Conservation (phyloP, 2,329 filamentous ascomycete genomes). For the Cladophialophora immunda region DNA sequence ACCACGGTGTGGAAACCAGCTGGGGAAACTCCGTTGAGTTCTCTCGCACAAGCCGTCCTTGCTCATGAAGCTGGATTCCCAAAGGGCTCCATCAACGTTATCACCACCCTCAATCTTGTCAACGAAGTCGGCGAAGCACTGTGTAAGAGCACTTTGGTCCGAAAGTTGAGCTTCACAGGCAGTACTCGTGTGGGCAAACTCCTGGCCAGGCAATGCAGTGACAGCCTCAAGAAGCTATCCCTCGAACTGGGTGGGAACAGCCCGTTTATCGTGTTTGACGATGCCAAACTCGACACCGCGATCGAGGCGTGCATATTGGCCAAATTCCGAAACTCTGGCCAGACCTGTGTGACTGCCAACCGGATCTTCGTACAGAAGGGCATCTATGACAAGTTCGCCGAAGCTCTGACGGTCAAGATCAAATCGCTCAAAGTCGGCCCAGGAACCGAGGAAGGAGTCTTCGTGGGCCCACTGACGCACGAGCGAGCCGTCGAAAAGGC, state of each 20-base stretch:
- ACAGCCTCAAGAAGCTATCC: constrained; percentile 53
- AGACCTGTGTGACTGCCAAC: constrained; percentile 62
- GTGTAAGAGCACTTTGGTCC: constrained; percentile 43
- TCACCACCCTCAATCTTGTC: constrained; percentile 73
- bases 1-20: constrained; percentile 51
- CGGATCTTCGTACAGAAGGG: constrained; percentile 80
- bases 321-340: constrained; percentile 42
- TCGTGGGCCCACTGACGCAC: constrained; percentile 74
- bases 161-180: constrained; percentile 46
- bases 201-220: constrained; percentile 46
- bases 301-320: constrained; percentile 40
- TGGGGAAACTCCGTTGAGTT: constrained; percentile 48
- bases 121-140: constrained; percentile 70
- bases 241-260: constrained; percentile 57
- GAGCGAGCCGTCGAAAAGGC: constrained; percentile 43
- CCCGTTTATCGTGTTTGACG: constrained; percentile 53
- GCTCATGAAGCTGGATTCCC: constrained; percentile 48
- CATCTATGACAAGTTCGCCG: constrained; percentile 78
- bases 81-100: constrained; percentile 47
- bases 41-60: constrained; percentile 45
- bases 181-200: constrained; percentile 48
- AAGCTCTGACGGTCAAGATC: constrained; percentile 75
- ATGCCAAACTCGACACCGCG: constrained; percentile 49
- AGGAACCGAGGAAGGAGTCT: constrained; percentile 74
- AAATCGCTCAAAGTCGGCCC: constrained; percentile 77